Evolutionary conservation across 1,284 basidiomycete genomes (phyloP).

Genomic region (Ganoderma multipileum): DNA sequence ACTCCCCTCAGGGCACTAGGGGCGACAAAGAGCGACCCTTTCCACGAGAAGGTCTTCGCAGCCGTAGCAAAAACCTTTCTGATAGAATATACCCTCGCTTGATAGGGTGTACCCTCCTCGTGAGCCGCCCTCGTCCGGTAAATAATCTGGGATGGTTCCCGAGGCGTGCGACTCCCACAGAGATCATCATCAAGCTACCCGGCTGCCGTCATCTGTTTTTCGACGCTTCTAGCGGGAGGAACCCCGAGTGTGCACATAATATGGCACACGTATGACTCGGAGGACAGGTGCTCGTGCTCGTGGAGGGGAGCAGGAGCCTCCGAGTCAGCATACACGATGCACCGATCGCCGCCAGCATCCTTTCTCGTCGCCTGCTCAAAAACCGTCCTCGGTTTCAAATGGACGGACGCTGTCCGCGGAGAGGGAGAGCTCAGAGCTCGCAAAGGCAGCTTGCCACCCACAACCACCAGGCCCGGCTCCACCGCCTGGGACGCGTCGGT

Average conservation of each 20-base stretch:
- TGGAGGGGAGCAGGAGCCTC: neutral
- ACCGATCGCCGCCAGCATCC: neutral
- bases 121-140: neutral
- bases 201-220: neutral
- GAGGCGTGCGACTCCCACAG: conserved; percentile 1
- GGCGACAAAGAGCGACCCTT: neutral
- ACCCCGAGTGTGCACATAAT: neutral
- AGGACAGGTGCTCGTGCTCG: neutral
- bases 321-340: neutral
- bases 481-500: conserved; percentile 4
- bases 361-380: neutral
- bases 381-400: neutral
- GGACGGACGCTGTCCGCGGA: neutral
- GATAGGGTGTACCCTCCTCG: neutral
- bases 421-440: neutral
- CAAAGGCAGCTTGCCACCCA: conserved; percentile 1
- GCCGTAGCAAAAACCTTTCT: neutral
- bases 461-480: neutral
- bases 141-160: neutral
- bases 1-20: neutral
- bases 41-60: neutral
- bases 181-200: neutral
- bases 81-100: neutral
- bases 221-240: neutral
- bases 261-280: neutral